Base-by-base conservation (phyloP, 2,329 filamentous ascomycete genomes). In the Aspergillaceae sp. region DNA sequence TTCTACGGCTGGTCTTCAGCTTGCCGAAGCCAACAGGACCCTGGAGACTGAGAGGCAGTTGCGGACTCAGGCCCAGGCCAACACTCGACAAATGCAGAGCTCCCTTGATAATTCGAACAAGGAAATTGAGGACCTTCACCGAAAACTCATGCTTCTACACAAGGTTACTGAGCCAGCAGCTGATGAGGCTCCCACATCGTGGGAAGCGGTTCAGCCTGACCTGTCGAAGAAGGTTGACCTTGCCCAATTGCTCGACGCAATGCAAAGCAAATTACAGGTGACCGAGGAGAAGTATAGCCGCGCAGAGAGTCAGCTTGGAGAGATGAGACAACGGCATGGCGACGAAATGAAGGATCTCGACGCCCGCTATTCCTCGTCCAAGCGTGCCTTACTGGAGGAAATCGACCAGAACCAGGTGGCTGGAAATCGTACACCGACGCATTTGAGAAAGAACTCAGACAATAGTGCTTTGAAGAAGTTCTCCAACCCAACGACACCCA, bases 21-120 rank as follows among this genome's bases (percentile, higher is more conserved):
- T 97, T 29, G 87, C 89, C 6, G 92, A 97, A 63, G 83, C 83
- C 9, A 94, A 95, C 59, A 82, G 90, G 30, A 92, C 84, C 46
- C 79, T 96, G 26, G 92, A 97, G 58, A 90, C 89, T 1, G 91
- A 97, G 66, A 79, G 86, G 42, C 90, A 96, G 58, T 72, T 94
- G 45, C 85, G 87, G 34, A 79, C 75, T 2, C 91, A 96, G 63
- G 87, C 89, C 7, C 90, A 97, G 63, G 76, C 84, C 4, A 95
- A 90, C 43, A 85, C 86, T 28, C 83, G 88, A 41, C 84, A 88
- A 8, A 75, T 94, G 45, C 90, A 96, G 59, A 70, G 76, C 2
- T 81, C 87, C 1, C 72, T 97, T 7, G 90, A 94, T 59, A 79
- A 82, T 38, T 81, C 86, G 30, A 86, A 94, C 58, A 79, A 80